Evolutionary conservation across 352 stramenopile genomes (phyloP).

Genomic region (Phytophthora litchii): DNA sequence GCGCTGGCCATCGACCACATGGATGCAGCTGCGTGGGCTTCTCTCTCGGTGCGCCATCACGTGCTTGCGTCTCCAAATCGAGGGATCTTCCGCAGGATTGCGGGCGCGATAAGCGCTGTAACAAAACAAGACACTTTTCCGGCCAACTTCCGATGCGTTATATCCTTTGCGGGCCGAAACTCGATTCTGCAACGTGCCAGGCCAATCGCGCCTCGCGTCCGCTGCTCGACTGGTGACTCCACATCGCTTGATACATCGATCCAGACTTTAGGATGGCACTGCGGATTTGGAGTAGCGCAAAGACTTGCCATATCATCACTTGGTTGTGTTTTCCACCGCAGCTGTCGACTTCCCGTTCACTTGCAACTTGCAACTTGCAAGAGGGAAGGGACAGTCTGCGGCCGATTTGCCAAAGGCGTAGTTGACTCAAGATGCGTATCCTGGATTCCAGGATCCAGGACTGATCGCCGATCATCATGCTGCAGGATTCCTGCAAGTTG

Average conservation of each 20-base stretch:
- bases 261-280: conserved; percentile 23
- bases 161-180: background rate
- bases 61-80: conserved; percentile 41
- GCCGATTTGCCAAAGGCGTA: conserved; percentile 16
- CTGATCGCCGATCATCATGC: too few relatives aligned
- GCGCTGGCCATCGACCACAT: conserved; percentile 11
- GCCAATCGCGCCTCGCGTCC: conserved; percentile 14
- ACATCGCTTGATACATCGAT: conserved; percentile 46
- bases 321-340: conserved; percentile 30
- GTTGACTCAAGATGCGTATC: conserved; percentile 16
- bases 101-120: conserved; percentile 19
- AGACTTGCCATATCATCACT: conserved; percentile 34
- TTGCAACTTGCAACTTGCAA: background rate
- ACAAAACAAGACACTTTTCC: conserved; percentile 15
- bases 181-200: conserved; percentile 20
- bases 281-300: conserved; percentile 23
- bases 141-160: conserved; percentile 21
- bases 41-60: conserved; percentile 25
- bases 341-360: conserved; percentile 15
- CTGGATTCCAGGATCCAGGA: too few relatives aligned
- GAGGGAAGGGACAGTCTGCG: conserved; percentile 11
- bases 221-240: conserved; percentile 30
- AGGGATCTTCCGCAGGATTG: conserved; percentile 26
- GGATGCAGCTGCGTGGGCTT: conserved; percentile 27
- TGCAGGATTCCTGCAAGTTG: too few relatives aligned